phyloP scores from a whole-genome alignment of 805 yeast genomes.

The Pichia phayaonensis region DNA sequence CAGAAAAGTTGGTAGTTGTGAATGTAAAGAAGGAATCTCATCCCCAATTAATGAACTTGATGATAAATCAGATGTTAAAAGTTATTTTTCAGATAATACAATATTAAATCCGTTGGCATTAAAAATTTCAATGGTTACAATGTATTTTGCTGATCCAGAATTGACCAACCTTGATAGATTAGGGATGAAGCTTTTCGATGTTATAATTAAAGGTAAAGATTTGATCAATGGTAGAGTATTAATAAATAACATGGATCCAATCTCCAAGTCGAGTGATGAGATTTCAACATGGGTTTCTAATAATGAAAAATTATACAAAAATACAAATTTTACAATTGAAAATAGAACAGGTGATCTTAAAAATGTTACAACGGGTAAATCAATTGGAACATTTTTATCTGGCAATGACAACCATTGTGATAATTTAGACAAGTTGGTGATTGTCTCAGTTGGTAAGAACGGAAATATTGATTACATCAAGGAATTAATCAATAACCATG shows the following conservation, averaged over 20 bases:
- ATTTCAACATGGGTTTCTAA: not conserved
- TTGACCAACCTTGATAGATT: slow-evolving; percentile 16
- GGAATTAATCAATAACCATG: not conserved
- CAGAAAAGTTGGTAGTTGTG: slow-evolving; percentile 10
- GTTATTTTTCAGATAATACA: slow-evolving; percentile 20
- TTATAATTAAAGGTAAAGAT: slow-evolving; percentile 19
- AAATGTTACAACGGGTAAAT: not conserved
- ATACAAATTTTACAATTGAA: slow-evolving; percentile 3
- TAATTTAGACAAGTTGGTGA: not conserved
- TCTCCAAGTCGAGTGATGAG: not conserved
- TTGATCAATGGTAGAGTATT: slow-evolving; percentile 5
- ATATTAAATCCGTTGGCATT: slow-evolving; percentile 24
- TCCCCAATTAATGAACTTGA: not conserved
- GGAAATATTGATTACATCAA: not conserved
- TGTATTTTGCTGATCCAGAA: slow-evolving; percentile 15
- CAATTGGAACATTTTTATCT: not conserved
- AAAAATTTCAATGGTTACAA: slow-evolving; percentile 18
- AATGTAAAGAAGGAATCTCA: not conserved
- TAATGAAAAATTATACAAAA: slow-evolving; percentile 2
- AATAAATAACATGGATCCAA: slow-evolving; percentile 1
- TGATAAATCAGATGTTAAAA: not conserved
- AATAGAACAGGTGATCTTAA: not conserved
- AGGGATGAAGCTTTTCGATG: slow-evolving; percentile 20
- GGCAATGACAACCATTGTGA: not conserved
- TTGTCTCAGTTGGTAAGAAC: not conserved